Conservation (phyloP, 306 rosid genomes). For the Quercus agrifolia region DNA sequence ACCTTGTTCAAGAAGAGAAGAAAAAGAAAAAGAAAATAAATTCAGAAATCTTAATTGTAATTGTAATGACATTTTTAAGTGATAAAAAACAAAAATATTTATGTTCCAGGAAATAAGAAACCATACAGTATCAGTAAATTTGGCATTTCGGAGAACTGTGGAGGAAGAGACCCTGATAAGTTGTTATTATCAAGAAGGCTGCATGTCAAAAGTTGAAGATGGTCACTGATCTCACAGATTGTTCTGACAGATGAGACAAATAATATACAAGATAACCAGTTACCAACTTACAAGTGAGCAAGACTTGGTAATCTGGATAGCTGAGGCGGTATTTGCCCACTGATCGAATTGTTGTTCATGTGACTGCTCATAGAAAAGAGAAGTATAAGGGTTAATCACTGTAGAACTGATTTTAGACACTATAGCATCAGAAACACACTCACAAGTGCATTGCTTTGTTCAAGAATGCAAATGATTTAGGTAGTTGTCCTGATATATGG, state of each 20-base stretch:
- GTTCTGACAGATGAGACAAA: not conserved
- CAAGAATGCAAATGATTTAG: constrained; percentile 68
- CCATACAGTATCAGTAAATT: constrained; percentile 46
- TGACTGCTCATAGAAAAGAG: constrained; percentile 58
- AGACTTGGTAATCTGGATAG: constrained; percentile 57
- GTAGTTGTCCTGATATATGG: constrained; percentile 65
- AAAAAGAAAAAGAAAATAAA: not conserved
- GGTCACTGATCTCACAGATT: not conserved
- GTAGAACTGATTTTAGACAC: constrained; percentile 1
- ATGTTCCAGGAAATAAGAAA: constrained; percentile 18
- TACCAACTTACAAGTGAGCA: constrained; percentile 70
- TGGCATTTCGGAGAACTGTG: constrained; percentile 50
- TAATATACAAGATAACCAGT: not conserved
- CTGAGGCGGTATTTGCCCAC: constrained; percentile 75
- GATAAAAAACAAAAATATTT: not conserved
- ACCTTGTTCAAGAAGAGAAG: not conserved
- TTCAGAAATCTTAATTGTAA: not conserved
- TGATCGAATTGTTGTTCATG: constrained; percentile 96
- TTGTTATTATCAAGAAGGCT: constrained; percentile 97
- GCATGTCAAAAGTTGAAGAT: constrained; percentile 33
- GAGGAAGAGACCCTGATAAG: constrained; percentile 78
- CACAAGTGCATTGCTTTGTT: constrained; percentile 62
- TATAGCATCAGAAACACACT: constrained; percentile 37
- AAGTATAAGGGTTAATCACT: constrained; percentile 4
- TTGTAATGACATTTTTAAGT: not conserved